Evolutionary conservation across 495 filamentous ascomycete species (phyloP), one percentile per base, ranked within the genome.

Genomic region (Lasiosphaeria hispida): DNA sequence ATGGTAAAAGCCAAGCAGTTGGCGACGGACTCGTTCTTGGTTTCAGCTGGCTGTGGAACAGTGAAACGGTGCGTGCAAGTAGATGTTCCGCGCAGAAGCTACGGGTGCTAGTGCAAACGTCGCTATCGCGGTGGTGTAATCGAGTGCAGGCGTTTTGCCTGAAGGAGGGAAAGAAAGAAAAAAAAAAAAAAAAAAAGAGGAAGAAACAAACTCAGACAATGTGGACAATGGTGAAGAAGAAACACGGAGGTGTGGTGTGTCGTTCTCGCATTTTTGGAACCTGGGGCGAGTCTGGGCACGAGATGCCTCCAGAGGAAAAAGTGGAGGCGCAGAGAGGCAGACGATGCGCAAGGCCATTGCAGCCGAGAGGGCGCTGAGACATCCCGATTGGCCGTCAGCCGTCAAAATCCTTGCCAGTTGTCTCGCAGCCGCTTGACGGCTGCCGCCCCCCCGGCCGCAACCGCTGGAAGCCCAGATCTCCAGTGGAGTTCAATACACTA

Each of bases 301-400:
- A 19, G 49, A 33, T 19, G 37, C 37, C 39, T 34, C 10, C 13
- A 52, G 33, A 48, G 18, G 38, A 35, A 41, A 10, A 35, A 55
- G 57, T 45, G 51, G 42, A 58, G 55, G 55, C 42, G 53, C 45
- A 48, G 23, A 30, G 23, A 30, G 23, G 23, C 23, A 35, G 47
- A 38, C 51, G 39, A 54, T 54, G 51, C 51, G 18, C 13, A 4
- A 9, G n/a, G n/a, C 43, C 43, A 47, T 47, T 47, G 43, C 47
- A 50, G 47, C 47, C 18, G 47, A 34, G 9, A 33, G 19, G 10
- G 8, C 15, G 15, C 51, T 41, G 51, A 42, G 51, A 53, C 38
- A 30, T 34, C 19, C 43, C 51, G 36, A 53, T 53, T 53, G 51
- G 51, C 51, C 51, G 17, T 3, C 43, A 17, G 43, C 43, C 43